A percentile compares a stretch with the other conserved stretches of the same genome.
Conservation (phyloP, 768 basidiomycete genomes). For the Amanita molliuscula region DNA sequence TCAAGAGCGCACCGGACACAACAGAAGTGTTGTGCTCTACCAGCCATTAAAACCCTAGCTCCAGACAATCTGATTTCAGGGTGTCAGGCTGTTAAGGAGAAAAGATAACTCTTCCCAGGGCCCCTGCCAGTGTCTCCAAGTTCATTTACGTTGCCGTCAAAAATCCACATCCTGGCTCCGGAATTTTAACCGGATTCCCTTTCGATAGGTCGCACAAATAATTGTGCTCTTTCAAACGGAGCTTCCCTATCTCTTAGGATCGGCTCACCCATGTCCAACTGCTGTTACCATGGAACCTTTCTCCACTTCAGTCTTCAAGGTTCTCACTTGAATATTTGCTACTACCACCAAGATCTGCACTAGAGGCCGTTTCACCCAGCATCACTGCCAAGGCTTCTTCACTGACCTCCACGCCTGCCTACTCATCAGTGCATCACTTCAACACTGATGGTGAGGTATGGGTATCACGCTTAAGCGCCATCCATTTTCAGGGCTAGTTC, state of each 20-base stretch:
- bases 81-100: constrained; percentile 65
- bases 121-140: constrained; percentile 52
- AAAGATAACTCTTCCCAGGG: constrained; percentile 75
- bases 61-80: constrained; percentile 68
- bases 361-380: constrained; percentile 52
- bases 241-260: constrained; percentile 73
- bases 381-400: constrained; percentile 68
- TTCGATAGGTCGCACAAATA: too few species aligned
- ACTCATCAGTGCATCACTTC: constrained; percentile 61
- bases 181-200: too few species aligned
- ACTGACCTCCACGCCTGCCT: too few species aligned
- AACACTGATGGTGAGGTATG: constrained; percentile 74
- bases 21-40: constrained; percentile 65
- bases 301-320: constrained; percentile 85
- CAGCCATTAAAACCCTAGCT: constrained; percentile 64
- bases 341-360: constrained; percentile 86
- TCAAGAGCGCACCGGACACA: constrained; percentile 62
- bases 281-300: constrained; percentile 83
- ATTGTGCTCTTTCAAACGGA: constrained; percentile 61
- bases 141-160: too few species aligned
- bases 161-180: too few species aligned
- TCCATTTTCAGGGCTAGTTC: constrained; percentile 88
- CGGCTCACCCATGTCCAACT: constrained; percentile 82
- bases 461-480: constrained; percentile 83
- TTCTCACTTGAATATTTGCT: constrained; percentile 84